Base-by-base conservation (phyloP, 225 moss, liverwort and hornwort species). In the Bryum argenteum region DNA sequence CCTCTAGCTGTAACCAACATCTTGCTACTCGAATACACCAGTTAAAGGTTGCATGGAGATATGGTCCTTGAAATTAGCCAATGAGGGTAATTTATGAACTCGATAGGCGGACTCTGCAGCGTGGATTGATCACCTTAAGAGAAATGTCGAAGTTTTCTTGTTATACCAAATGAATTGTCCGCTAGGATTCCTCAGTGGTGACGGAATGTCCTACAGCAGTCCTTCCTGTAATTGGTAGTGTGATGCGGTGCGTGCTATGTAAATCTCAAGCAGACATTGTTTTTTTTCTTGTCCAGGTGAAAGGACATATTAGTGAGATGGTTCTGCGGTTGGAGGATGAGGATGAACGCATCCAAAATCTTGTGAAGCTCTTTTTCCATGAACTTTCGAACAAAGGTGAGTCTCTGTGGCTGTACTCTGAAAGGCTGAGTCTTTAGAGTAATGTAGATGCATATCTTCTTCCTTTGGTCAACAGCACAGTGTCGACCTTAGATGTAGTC, bases 271-370 rank as follows among this genome's bases (percentile, higher is more conserved):
- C 45, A 23, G 9, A 62, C 52, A 45, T 45, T 63, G 61, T 51
- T 70, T 15, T 72, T 19, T 65, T 65, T 75, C 52, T 76, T 75
- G 20, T 64, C 66, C 74, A 98, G 98, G 98, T 98, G 78, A 98
- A 94, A 82, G 92, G 98, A n/a, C 91, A 92, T 72, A 91, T 98
- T 63, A 92, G 94, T 61, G 98, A 94, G 67, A 89, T 98, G 85
- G 98, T 92, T 60, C 81, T 98, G 79, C 89, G 91, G 57, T 57
- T 98, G 62, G 98, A 88, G 75, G 98, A 98, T 77, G 94, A 92
- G 76, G 94, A 98, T 79, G 84, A 88, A 57, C 89, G 94, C 58
- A 94, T 98, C 59, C 87, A 95, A 69, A 87, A 89, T 74, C 84
- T 94, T 71, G 98, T 91, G 73, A 98, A 98, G 71, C 83, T 98